Base-by-base conservation (phyloP, 1,284 basidiomycete species). In the Boletus hoseneyae region DNA sequence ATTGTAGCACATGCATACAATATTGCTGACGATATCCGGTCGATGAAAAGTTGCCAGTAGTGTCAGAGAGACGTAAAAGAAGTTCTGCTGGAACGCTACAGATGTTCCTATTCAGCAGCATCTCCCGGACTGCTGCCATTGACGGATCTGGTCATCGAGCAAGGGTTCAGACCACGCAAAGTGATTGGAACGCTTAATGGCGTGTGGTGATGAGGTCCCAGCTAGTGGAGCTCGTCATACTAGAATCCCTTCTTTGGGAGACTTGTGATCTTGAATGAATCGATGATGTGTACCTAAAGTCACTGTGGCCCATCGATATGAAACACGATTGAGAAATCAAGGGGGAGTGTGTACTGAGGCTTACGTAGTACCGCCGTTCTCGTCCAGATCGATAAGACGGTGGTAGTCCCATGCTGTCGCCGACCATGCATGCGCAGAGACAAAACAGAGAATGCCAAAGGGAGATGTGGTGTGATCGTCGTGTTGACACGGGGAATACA, bases 41-140 rank as follows among this genome's bases (percentile, higher is more conserved):
- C n/a, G 10, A 15, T 39, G 50, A 58, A 58, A 53, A 41, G 48
- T 38, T 47, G 42, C n/a, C n/a, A n/a, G n/a, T n/a, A n/a, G 48
- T 45, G 53, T 43, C 46, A 51, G 53, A 39, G 19, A 44, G 37
- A 51, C 43, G 46, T 52, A 57, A 58, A 47, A 16, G 35, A 49
- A 38, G 23, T 40, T 42, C 53, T 45, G 51, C 59, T 36, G 54
- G 38, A 46, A 51, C 44, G 54, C 52, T 59, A 29, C 51, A 61
- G 42, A 45, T 43, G 41, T 19, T 42, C 51, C 16, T 52, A 55
- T 63, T 70, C 72, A 83, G 70, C 78, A 83, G 64, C 78, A 82
- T 48, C 77, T 73, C 48, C 77, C 72, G 6, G 70, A 67, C 45
- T 71, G 64, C 69, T 74, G 72, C 66, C 78, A 76, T 63, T 77